Evolutionary conservation across 768 basidiomycete genomes (phyloP).

Genomic region (Porphyrellus cyaneotinctus): DNA sequence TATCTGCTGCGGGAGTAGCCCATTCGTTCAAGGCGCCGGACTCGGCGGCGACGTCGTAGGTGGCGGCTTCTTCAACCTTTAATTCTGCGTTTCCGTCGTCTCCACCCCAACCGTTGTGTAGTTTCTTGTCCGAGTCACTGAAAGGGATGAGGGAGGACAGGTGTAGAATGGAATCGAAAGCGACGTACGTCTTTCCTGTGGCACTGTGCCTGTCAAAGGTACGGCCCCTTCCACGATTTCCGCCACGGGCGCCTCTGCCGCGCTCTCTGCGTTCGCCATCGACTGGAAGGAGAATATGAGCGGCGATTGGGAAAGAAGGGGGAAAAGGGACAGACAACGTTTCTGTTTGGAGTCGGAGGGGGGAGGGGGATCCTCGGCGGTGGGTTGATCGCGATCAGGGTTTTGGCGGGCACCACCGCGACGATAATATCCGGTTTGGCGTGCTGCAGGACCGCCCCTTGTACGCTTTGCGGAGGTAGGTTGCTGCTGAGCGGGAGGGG

Average conservation of each 20-base stretch:
- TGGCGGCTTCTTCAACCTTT: conserved; percentile 73
- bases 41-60: conserved; percentile 63
- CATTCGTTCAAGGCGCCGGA: conserved; percentile 32
- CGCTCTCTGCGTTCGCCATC: conserved; percentile 45
- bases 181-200: conserved; percentile 77
- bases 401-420: conserved; percentile 54
- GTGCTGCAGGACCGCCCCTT: conserved; percentile 55
- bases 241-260: conserved; percentile 42
- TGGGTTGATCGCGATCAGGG: conserved; percentile 36
- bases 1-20: conserved; percentile 23
- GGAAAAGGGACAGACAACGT: conserved; percentile 26
- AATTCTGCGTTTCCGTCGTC: conserved; percentile 84
- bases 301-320: neutral
- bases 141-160: conserved; percentile 10
- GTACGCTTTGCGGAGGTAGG: conserved; percentile 43
- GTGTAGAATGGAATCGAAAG: neutral
- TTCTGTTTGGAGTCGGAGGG: conserved; percentile 32
- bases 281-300: conserved; percentile 22
- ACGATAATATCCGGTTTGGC: conserved; percentile 69
- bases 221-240: conserved; percentile 59
- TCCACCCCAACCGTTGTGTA: conserved; percentile 93
- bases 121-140: conserved; percentile 93
- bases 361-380: conserved; percentile 35
- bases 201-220: conserved; percentile 82
- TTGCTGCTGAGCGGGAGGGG: conserved; percentile 26